Conservation (phyloP, 1,139 yeast species). For the Yamadazyma siamensis region DNA sequence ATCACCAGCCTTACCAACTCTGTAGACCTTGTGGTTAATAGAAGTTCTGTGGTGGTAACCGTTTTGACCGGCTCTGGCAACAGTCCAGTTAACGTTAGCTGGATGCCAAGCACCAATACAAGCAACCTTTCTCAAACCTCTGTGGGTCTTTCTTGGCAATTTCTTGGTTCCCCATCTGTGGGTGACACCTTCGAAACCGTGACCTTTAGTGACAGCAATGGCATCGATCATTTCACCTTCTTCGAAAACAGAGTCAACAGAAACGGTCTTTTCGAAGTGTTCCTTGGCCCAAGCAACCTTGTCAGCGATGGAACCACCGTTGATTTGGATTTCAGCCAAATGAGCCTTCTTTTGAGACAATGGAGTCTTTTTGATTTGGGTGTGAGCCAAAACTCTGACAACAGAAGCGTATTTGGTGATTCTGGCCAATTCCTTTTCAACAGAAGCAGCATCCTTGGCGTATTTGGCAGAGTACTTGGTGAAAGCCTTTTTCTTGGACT, state of each 20-base stretch:
- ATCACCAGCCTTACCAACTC: slow-evolving; percentile 96
- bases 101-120: slow-evolving; percentile 99
- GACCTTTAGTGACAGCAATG: slow-evolving; percentile 99
- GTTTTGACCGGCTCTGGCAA: slow-evolving; percentile 99
- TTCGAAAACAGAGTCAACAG: slow-evolving; percentile 94
- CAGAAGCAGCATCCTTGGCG: slow-evolving; percentile 84
- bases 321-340: slow-evolving; percentile 98
- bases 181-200: slow-evolving; percentile 99
- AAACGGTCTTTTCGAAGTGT: slow-evolving; percentile 98
- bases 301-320: slow-evolving; percentile 98
- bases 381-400: slow-evolving; percentile 99
- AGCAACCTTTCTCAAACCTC: slow-evolving; percentile 99
- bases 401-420: slow-evolving; percentile 97
- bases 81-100: slow-evolving; percentile 99
- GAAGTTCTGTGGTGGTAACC: slow-evolving; percentile 99
- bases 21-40: slow-evolving; percentile 99
- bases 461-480: slow-evolving; percentile 99
- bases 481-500: slow-evolving; percentile 99
- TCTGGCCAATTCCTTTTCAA: slow-evolving; percentile 97
- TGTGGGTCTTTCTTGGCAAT: slow-evolving; percentile 99
- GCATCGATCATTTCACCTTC: slow-evolving; percentile 98
- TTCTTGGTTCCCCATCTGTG: slow-evolving; percentile 99
- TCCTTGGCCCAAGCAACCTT: slow-evolving; percentile 98
- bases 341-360: slow-evolving; percentile 99
- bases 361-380: slow-evolving; percentile 99